Evolutionary conservation across 1,139 yeast genomes (phyloP).

Genomic region (Hyphopichia wangnamkhiaoensis): DNA sequence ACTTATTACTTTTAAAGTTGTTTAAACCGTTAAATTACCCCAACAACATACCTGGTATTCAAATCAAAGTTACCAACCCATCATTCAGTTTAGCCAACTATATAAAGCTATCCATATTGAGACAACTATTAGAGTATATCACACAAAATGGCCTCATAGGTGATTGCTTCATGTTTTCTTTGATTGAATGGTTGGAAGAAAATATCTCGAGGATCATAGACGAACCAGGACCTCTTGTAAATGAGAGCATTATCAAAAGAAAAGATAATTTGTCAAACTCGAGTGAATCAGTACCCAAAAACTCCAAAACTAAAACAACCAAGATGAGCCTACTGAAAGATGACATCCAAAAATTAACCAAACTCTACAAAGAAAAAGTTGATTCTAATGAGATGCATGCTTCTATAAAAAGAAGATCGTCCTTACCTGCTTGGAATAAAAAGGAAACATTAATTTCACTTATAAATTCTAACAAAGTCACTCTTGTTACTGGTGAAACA

Average conservation of each 20-base stretch:
- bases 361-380: constrained; percentile 19
- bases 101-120: constrained; percentile 64
- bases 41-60: constrained; percentile 59
- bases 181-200: constrained; percentile 75
- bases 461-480: constrained; percentile 61
- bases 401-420: constrained; percentile 40
- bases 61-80: constrained; percentile 48
- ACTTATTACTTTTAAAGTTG: constrained; percentile 47
- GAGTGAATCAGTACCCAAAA: neutral
- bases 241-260: constrained; percentile 13
- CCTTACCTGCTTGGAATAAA: constrained; percentile 84
- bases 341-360: constrained; percentile 25
- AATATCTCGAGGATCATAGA: constrained; percentile 58
- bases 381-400: constrained; percentile 16
- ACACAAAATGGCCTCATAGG: constrained; percentile 52
- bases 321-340: neutral
- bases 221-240: constrained; percentile 70
- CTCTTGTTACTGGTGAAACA: constrained; percentile 91
- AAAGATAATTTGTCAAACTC: neutral
- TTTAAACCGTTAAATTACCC: constrained; percentile 61
- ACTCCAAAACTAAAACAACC: neutral
- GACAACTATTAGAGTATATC: constrained; percentile 46
- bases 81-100: constrained; percentile 67
- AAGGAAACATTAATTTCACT: constrained; percentile 53
- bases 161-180: constrained; percentile 62